A percentile compares a stretch with the other conserved stretches of the same genome.
Conservation (phyloP, 2,329 filamentous ascomycete genomes). For the Fusarium sp. region DNA sequence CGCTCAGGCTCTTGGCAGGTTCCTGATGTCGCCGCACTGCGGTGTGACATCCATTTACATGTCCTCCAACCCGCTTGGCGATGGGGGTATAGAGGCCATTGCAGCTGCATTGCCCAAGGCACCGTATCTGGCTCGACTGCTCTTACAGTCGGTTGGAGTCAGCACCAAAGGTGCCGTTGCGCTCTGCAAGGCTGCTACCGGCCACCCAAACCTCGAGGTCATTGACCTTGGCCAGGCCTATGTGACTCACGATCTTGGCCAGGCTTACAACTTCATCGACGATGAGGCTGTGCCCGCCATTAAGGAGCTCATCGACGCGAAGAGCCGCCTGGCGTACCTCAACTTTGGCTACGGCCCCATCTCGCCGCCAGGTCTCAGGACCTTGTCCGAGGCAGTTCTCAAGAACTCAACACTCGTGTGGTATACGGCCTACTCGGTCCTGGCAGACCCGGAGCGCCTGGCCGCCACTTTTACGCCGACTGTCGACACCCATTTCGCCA, state of each 20-base stretch:
- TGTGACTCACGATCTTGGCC: slow-evolving; percentile 58
- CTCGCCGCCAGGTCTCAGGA: slow-evolving; percentile 44
- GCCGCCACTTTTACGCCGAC: slow-evolving; percentile 48
- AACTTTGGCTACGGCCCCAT: slow-evolving; percentile 56
- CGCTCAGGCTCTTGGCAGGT: slow-evolving; percentile 48
- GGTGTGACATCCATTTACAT: slow-evolving; percentile 53
- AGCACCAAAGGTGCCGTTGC: slow-evolving; percentile 53
- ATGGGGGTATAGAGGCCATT: slow-evolving; percentile 48
- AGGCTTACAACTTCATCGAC: slow-evolving; percentile 62
- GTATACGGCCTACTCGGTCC: slow-evolving; percentile 53
- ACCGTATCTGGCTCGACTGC: slow-evolving; percentile 51
- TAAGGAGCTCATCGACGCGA: slow-evolving; percentile 48
- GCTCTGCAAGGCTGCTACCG: slow-evolving; percentile 52
- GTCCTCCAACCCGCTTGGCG: slow-evolving; percentile 54
- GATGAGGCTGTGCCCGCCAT: slow-evolving; percentile 52
- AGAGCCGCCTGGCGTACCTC: slow-evolving; percentile 54
- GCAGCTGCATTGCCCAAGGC: slow-evolving; percentile 49
- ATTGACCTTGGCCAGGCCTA: slow-evolving; percentile 61
- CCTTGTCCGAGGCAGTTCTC: slow-evolving; percentile 48
- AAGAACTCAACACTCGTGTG: slow-evolving; percentile 51
- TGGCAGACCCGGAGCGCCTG: slow-evolving; percentile 43
- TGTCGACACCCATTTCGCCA: slow-evolving; percentile 40
- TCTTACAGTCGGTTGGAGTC: slow-evolving; percentile 59
- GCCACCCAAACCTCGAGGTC: slow-evolving; percentile 51
- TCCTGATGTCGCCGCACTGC: slow-evolving; percentile 50